phyloP scores from a whole-genome alignment of 768 basidiomycete species.

The Rhodocollybia butyracea region DNA sequence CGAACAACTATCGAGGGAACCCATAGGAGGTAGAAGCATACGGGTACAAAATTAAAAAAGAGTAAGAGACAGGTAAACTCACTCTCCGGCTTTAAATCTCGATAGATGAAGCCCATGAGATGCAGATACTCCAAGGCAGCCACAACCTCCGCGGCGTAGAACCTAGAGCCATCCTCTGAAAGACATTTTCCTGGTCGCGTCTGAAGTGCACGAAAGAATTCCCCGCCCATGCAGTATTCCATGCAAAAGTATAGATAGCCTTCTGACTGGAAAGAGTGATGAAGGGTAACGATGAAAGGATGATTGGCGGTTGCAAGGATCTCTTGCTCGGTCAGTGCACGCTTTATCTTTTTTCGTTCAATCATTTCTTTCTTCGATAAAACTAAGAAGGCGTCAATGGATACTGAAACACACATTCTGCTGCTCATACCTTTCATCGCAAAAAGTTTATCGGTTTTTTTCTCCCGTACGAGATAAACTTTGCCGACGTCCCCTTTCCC shows the following conservation, averaged over 20 bases:
- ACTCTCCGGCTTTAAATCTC: conserved; percentile 99
- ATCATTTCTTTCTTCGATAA: conserved; percentile 99
- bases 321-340: conserved; percentile 97
- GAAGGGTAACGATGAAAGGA: conserved; percentile 98
- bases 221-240: conserved; percentile 99
- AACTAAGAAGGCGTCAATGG: too few species aligned
- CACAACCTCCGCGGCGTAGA: conserved; percentile 98
- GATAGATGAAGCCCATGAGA: conserved; percentile 98
- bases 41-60: neutral
- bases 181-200: conserved; percentile 96
- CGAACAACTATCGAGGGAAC: neutral
- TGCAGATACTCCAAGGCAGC: conserved; percentile 98
- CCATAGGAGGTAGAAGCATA: too few species aligned
- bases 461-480: conserved; percentile 97
- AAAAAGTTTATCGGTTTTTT: conserved; percentile 93
- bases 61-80: conserved; percentile 31
- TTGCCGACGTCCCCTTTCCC: conserved; percentile 99
- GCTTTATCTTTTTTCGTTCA: conserved; percentile 98
- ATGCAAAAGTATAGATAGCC: conserved; percentile 98
- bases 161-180: conserved; percentile 90
- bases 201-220: conserved; percentile 98
- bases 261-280: conserved; percentile 98
- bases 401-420: too few species aligned
- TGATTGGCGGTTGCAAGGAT: conserved; percentile 98
- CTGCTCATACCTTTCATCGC: conserved; percentile 99